Conservation (phyloP, 192 early-diverging fungal species). For the Coemansia asiatica region DNA sequence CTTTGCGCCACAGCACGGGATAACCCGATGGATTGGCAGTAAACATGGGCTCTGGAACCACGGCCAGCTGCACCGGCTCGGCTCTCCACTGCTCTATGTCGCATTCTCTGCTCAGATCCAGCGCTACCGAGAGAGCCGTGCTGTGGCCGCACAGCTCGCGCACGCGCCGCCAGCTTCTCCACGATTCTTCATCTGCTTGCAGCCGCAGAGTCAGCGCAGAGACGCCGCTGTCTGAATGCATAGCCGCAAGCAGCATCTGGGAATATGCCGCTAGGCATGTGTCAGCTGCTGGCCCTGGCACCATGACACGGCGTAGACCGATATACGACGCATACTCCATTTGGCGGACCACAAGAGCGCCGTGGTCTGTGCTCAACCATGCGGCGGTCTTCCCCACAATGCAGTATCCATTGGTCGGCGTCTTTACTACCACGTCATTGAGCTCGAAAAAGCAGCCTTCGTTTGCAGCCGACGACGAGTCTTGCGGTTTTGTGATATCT, state of each 20-base stretch:
- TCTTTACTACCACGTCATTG: conserved; percentile 24
- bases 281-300: conserved; percentile 8
- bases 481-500: conserved; percentile 10
- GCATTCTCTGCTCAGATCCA: conserved; percentile 62
- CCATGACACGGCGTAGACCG: conserved; percentile 29
- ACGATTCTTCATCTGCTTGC: conserved; percentile 41
- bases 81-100: conserved; percentile 70
- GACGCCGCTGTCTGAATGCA: background rate
- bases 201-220: conserved; percentile 56
- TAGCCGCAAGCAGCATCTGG: conserved; percentile 19
- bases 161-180: conserved; percentile 82
- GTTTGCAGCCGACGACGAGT: conserved; percentile 1
- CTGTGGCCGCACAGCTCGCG: conserved; percentile 69
- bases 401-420: conserved; percentile 35
- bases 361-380: background rate
- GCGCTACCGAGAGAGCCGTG: conserved; percentile 55
- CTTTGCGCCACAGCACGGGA: conserved; percentile 79
- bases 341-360: conserved; percentile 13
- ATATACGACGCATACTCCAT: conserved; percentile 29
- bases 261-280: conserved; percentile 12
- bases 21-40: conserved; percentile 76
- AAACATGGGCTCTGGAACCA: conserved; percentile 75
- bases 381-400: conserved; percentile 24
- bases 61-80: conserved; percentile 80
- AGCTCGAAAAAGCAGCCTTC: conserved; percentile 22